Base-by-base conservation (phyloP, 208 protist species). In the Trypanosoma congolense region DNA sequence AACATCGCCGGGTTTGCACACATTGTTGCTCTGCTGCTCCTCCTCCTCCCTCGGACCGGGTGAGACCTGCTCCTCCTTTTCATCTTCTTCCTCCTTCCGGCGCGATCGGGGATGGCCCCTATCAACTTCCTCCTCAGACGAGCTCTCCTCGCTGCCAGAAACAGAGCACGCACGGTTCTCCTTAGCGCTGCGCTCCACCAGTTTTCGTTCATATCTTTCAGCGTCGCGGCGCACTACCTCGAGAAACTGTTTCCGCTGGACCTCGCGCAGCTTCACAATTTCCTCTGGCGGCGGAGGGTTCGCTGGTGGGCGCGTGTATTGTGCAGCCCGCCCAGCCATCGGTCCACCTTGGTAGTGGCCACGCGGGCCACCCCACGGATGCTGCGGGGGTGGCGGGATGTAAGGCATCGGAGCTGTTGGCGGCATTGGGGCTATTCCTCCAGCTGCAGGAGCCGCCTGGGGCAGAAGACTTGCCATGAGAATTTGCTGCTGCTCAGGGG, bases 161-260 rank as follows among this genome's bases (percentile, higher is more conserved):
- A 45, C 41, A 1, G 48, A 61, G 3, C 42, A 38, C 30, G 40
- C 36, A 26, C 46, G 49, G 6, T 50, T 57, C 35, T 67, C 68
- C 48, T 82, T 78, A 21, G 48, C 55, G 29, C 53, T 59, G 29
- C 60, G 28, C 50, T 85, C 73, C 57, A 67, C 56, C 36, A 73
- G 3, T 71, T 94, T 90, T 19, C 57, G 33, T 65, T 89, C 67
- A 52, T 90, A 94, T 66, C 60, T 55, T 72, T 91, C 75, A 26
- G 83, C 70, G 10, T 90, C 81, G 18, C 63, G 59, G 21, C 73
- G 77, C 25, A 94, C 81, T 10, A 90, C 82, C 1, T 89, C 79
- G 14, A 91, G 73, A 56, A 75, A 94, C 70, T 89, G 80, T 58
- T 88, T 83, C 4, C 77, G 72, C 61, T 91, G 87, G 56, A 82